Base-by-base conservation (phyloP, 2,329 filamentous ascomycete species). In the Alternaria solani region DNA sequence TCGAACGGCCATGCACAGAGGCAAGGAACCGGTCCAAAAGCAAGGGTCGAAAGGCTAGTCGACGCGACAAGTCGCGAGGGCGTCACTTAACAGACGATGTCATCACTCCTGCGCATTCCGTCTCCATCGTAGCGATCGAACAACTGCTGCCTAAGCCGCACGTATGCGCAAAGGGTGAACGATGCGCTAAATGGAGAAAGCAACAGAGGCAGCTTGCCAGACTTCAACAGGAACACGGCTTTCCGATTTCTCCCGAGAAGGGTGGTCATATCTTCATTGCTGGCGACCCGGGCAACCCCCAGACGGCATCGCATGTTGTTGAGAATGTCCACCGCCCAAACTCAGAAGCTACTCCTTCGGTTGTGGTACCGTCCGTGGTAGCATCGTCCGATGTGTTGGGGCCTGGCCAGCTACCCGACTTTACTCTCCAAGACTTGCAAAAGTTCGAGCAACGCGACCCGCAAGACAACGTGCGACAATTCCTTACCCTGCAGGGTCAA, bases 351-450 rank as follows among this genome's bases (percentile, higher is more conserved):
- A 87, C 90, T 4, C 91, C 91, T 9, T 72, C 69, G 32, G 56
- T 66, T 12, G 55, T 72, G 16, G 69, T 67, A 16, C 69, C 69
- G 12, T 97, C 94, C 1, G 85, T 97, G 9, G 90, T 96, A 53
- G 94, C 94, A 26, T 97, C 94, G 1, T 97, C 94, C 1, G 94
- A 97, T 78, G 86, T 96, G 11, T 85, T 98, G 64, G 94, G 93
- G 2, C 90, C 91, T 6, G 86, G 86, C 7, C 78, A 85, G 36
- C 76, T 89, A 12, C 85, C 90, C 23, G 84, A 89, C 25, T 84
- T 94, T 61, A 81, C 80, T 20, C 86, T 97, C 38, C 89, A 93
- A 70, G 89, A 93, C 76, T 88, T 97, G 16, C 87, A 88, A 59
- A 88, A 85, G 63, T 76, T 97, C 32, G 85, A 91, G 73, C 83